Conservation (phyloP, 257 asterid genomes). For the Solanum appendiculatum region DNA sequence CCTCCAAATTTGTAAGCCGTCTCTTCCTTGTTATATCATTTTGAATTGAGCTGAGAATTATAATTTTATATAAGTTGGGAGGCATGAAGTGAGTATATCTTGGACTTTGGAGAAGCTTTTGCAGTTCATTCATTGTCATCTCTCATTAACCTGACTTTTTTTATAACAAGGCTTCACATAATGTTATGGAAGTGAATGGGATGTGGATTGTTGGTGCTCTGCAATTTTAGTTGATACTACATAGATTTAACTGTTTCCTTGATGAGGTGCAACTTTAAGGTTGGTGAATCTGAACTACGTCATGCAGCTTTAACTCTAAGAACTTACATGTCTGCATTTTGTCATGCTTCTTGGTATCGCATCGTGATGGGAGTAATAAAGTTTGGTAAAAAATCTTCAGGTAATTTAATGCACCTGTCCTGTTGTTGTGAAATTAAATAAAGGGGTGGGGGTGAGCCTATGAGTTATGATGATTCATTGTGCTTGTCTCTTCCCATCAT, state of each 20-base stretch:
- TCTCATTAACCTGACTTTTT: not conserved
- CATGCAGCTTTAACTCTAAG: not conserved
- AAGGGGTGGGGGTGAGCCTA: not conserved
- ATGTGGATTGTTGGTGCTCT: not conserved
- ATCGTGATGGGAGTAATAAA: not conserved
- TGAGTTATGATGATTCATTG: not conserved
- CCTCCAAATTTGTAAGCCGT: constrained; percentile 47
- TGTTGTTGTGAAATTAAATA: not conserved
- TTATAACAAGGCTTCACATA: not conserved
- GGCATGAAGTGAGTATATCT: not conserved
- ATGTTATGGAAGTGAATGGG: not conserved
- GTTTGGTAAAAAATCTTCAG: not conserved
- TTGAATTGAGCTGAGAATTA: not conserved
- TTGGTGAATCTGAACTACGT: not conserved
- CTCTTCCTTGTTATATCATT: not conserved
- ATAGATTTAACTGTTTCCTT: not conserved
- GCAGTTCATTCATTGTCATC: not conserved
- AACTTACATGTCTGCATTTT: not conserved
- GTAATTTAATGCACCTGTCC: not conserved
- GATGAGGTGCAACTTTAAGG: not conserved
- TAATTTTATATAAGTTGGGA: not conserved
- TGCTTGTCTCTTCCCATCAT: not conserved
- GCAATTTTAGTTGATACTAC: not conserved
- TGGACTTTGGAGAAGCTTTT: not conserved
- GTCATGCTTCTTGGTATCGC: not conserved